These are phyloP conservation scores for Globisporangium viniferum DNA, from an alignment of 352 stramenopile species.

Conservation along the genomic window DNA sequence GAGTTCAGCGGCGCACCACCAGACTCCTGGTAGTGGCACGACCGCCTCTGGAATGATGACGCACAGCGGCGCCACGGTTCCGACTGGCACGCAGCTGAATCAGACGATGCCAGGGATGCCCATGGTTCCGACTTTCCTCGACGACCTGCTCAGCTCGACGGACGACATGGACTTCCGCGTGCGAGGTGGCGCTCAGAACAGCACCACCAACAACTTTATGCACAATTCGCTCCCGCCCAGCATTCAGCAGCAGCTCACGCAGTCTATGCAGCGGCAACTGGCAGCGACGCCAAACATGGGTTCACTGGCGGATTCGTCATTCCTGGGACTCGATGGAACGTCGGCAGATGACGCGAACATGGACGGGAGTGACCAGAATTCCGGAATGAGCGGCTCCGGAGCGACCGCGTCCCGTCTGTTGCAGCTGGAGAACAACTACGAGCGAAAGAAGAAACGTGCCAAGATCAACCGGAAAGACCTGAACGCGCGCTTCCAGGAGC, in stretches of 20 bases:
- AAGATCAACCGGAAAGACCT: conserved; percentile 71
- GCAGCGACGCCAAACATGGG: not conserved
- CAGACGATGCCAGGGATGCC: not conserved
- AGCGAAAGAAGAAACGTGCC: conserved; percentile 67
- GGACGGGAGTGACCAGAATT: conserved; percentile 7
- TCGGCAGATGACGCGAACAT: not conserved
- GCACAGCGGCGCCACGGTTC: not conserved
- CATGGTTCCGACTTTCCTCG: conserved; percentile 31
- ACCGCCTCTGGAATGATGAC: not conserved
- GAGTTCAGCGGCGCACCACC: conserved; percentile 4
- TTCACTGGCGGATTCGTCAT: conserved; percentile 16
- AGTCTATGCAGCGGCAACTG: conserved; percentile 9
- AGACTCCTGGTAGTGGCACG: not conserved
- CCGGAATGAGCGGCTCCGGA: not conserved
- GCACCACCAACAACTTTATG: conserved; percentile 12
- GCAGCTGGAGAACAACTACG: conserved; percentile 66
- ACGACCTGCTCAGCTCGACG: conserved; percentile 33
- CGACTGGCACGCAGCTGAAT: not conserved
- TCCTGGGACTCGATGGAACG: conserved; percentile 9
- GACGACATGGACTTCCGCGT: conserved; percentile 22
- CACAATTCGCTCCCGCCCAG: conserved; percentile 11
- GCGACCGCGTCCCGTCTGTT: conserved; percentile 26
- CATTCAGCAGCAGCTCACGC: conserved; percentile 11
- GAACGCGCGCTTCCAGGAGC: conserved; percentile 61
- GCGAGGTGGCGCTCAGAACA: conserved; percentile 5